Evolutionary conservation across 805 yeast species (phyloP), one percentile per base, ranked within the genome.

Genomic region (Jamesozyma gamospora): DNA sequence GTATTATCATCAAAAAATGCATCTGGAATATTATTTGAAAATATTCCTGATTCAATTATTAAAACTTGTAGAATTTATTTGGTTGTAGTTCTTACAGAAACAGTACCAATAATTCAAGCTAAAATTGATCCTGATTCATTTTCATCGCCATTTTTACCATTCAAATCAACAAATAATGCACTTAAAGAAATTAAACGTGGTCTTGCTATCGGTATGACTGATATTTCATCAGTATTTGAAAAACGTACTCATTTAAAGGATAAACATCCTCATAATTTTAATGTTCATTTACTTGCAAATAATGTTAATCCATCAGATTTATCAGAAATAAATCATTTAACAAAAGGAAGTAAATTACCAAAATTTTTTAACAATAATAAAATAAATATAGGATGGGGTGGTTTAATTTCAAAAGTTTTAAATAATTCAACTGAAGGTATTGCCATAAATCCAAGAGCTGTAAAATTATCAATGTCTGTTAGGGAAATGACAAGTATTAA

Each of bases 131-230:
- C 28, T 11, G 45, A 46, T 15, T 63, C 62, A 15, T 37, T 39
- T 32, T 39, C 49, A 27, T 45, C 44, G n/a, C 58, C 61, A 13
- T 56, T 55, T 32, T 32, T 53, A 13, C 55, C 53, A 1, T 48
- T 47, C 21, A 41, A 45, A 28, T 36, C 46, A 11, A 16, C 49
- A 2, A 44, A 48, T 14, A 44, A 38, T 6, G 42, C 43, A 28
- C 36, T 45, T 5, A 33, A 37, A 10, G 28, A 40, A 12, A 71
- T 81, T 35, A 77, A 83, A 53, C 78, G 79, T 53, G 95, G 95
- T 41, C 74, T 86, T 13, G 92, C 90, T 29, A 88, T 87, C 3
- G 96, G 96, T 58, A 92, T 82, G 13, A 74, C 85, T 29, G 94
- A 86, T 61, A 79, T 86, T 36, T 76, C 92, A 4, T 72, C 94